These are phyloP conservation scores for Colletotrichum limetticola DNA, from an alignment of 2,329 filamentous ascomycete species.

Conservation along the genomic window DNA sequence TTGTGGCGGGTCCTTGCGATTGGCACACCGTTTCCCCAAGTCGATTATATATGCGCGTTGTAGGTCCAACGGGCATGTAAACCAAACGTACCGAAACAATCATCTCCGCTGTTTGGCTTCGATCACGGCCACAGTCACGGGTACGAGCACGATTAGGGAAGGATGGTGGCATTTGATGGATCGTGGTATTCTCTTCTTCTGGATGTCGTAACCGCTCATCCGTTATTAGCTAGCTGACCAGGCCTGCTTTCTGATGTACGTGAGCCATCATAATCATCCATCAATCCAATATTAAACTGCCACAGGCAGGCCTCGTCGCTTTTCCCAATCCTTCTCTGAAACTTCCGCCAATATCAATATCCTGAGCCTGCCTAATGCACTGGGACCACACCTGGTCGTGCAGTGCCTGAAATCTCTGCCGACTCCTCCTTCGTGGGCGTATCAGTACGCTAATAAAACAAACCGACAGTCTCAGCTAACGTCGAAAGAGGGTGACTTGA, in stretches of 20 bases:
- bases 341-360: not conserved
- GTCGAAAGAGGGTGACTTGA: not conserved
- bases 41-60: not conserved
- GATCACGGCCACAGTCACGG: too few relatives aligned
- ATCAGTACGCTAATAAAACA: constrained; percentile 34
- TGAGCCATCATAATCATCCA: constrained; percentile 29
- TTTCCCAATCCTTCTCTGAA: constrained; percentile 6
- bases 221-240: constrained; percentile 33
- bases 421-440: not conserved
- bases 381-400: not conserved
- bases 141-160: not conserved
- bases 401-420: constrained; percentile 4
- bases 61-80: not conserved
- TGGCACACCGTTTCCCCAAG: not conserved
- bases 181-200: constrained; percentile 24
- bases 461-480: constrained; percentile 8
- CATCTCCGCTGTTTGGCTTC: not conserved
- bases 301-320: constrained; percentile 22
- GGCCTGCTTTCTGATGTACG: constrained; percentile 33
- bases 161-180: constrained; percentile 14
- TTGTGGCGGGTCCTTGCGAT: not conserved
- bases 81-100: not conserved
- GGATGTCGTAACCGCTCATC: constrained; percentile 25
- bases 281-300: constrained; percentile 28
- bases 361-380: not conserved